phyloP scores from a whole-genome alignment of 2,329 filamentous ascomycete species.

The Colletotrichum viniferum region DNA sequence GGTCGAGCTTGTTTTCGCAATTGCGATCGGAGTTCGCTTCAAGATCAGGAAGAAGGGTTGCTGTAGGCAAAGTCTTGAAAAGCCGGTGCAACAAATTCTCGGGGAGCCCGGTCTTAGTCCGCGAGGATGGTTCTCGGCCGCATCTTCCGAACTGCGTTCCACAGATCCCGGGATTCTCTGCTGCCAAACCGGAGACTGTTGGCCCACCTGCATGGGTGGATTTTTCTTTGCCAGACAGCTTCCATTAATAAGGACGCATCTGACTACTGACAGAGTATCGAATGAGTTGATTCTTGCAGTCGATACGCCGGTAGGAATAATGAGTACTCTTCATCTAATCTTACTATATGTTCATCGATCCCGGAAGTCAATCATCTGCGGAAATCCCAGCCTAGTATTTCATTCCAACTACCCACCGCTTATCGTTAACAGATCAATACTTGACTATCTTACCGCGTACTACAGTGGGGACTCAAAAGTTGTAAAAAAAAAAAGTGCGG shows the following conservation, averaged over 20 bases:
- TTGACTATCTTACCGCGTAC: background rate
- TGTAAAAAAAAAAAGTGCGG: too few species aligned
- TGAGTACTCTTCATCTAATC: background rate
- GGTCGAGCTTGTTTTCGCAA: background rate
- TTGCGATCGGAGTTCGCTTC: background rate
- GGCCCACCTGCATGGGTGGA: background rate
- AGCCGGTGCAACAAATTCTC: background rate
- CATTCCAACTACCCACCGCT: background rate
- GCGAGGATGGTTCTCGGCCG: background rate
- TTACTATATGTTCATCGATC: background rate
- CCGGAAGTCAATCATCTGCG: background rate
- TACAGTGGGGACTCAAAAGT: too few species aligned
- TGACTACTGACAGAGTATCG: background rate
- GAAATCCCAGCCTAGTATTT: background rate
- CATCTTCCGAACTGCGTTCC: background rate
- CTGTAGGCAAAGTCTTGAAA: background rate
- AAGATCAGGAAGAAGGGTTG: background rate
- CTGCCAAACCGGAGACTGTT: background rate
- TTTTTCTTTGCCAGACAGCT: background rate
- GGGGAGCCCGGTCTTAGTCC: background rate
- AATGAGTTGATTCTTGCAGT: background rate
- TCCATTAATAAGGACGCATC: background rate
- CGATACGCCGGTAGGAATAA: background rate
- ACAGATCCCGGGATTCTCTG: background rate
- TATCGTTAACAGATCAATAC: background rate